phyloP scores from a whole-genome alignment of 495 filamentous ascomycete genomes.

The Aspergillus mulundensis region DNA sequence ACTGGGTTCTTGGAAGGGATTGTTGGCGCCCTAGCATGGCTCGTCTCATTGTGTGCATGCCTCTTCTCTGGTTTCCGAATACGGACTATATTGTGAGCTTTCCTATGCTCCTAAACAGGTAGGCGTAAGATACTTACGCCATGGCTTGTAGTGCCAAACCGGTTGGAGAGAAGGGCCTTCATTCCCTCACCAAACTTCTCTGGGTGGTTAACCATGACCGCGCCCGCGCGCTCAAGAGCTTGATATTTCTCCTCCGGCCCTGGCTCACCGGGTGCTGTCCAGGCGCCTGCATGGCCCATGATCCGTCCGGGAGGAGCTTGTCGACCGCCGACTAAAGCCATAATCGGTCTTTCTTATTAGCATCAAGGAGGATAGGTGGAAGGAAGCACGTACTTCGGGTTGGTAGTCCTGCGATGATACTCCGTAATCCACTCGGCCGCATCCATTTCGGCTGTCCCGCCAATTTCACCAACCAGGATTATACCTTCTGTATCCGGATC shows the following conservation, averaged over 20 bases:
- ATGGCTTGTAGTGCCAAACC: constrained; percentile 20
- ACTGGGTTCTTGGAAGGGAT: constrained; percentile 29
- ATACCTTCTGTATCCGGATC: constrained; percentile 79
- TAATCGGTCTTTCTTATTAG: constrained; percentile 59
- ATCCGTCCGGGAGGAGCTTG: constrained; percentile 62
- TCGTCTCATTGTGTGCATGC: constrained; percentile 49
- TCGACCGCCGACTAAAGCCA: constrained; percentile 71
- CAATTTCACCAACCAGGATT: constrained; percentile 80
- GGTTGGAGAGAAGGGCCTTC: constrained; percentile 49
- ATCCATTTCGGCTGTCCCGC: constrained; percentile 75
- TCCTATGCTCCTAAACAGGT: neutral
- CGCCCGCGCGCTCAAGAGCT: constrained; percentile 65
- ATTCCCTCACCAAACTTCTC: constrained; percentile 73
- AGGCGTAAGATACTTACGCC: constrained; percentile 22
- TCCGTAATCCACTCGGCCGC: constrained; percentile 76
- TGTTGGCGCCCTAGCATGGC: constrained; percentile 13
- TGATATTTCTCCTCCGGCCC: constrained; percentile 61
- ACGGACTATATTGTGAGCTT: constrained; percentile 22
- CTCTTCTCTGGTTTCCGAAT: constrained; percentile 36
- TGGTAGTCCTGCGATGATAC: constrained; percentile 53
- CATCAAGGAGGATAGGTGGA: neutral
- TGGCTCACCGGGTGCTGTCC: constrained; percentile 63
- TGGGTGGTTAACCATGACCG: constrained; percentile 74
- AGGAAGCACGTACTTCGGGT: constrained; percentile 61
- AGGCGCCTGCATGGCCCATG: constrained; percentile 89